Base-by-base conservation (phyloP, 148 eudicot species). In the Bassia scoparia region DNA sequence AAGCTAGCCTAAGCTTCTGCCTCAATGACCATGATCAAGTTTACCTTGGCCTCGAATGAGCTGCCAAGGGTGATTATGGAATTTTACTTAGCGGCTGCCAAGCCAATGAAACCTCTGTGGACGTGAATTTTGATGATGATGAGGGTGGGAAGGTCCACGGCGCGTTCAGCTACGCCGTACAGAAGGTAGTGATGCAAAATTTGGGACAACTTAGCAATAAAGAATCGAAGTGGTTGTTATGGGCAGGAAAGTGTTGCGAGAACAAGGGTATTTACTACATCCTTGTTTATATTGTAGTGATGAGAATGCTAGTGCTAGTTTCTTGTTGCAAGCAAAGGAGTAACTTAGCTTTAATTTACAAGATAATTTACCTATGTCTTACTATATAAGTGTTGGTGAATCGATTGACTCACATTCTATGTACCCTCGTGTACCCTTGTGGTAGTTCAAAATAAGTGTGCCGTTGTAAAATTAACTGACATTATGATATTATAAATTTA, bases 281-380 rank as follows among this genome's bases (percentile, higher is more conserved):
- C 91, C 93, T 52, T 87, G 93, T 63, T 78, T 87, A 30, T 89
- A 89, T 34, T 85, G 89, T 77, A 85, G 86, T 60, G 90, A 89
- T 78, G 81, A 81, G 38, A 85, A 85, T 79, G 89, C 90, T 58
- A 76, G 75, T 30, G 80, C 83, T 24, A 29, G 49, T 35, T 89
- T 89, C 86, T 81, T 86, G 73, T 41, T 77, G 48, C 84, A 80
- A 50, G 43, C 56, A 14, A 38, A 66, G 21, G 21, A n/a, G 31
- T 35, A 73, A 17, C 17, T 2, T 58, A 26, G 12, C 17, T n/a
- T n/a, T n/a, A n/a, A n/a, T n/a, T n/a, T n/a, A n/a, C n/a, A n/a
- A n/a, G n/a, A n/a, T n/a, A n/a, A n/a, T n/a, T n/a, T 31, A n/a
- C n/a, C n/a, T n/a, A n/a, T n/a, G n/a, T n/a, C n/a, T n/a, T 23